Evolutionary conservation across 2,329 filamentous ascomycete genomes (phyloP).

Genomic region (Ophiocordyceps camponoti-leonardi): DNA sequence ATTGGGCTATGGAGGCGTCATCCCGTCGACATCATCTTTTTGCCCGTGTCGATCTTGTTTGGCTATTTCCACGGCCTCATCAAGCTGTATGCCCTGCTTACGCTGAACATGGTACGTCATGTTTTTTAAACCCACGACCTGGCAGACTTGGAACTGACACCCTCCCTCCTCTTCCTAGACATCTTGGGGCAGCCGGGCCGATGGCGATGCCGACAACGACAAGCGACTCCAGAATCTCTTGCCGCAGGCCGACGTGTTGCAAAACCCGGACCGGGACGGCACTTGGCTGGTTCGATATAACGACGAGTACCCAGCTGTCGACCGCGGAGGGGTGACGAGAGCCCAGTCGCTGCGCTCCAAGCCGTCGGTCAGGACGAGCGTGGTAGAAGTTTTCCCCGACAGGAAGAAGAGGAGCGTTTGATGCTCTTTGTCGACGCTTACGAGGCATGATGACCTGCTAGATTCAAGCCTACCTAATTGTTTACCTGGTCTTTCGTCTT

Average conservation of each 20-base stretch:
- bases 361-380: neutral
- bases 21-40: constrained; percentile 60
- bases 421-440: no score
- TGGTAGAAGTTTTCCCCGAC: neutral
- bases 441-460: no score
- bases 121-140: no score
- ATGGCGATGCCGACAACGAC: constrained; percentile 71
- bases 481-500: neutral
- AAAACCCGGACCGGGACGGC: neutral
- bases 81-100: constrained; percentile 76
- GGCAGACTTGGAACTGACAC: no score
- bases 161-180: constrained; percentile 40
- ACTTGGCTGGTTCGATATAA: constrained; percentile 25
- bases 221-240: constrained; percentile 37
- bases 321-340: neutral
- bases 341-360: neutral
- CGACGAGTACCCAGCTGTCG: neutral
- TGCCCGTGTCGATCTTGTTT: constrained; percentile 77
- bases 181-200: constrained; percentile 86
- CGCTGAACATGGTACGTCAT: constrained; percentile 73
- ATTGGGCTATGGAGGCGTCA: constrained; percentile 73
- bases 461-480: no score
- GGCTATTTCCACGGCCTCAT: constrained; percentile 87
- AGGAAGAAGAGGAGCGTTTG: no score
- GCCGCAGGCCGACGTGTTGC: neutral